Evolutionary conservation across 1,284 basidiomycete genomes (phyloP).

Genomic region (Apiotrichum veenhuisii): DNA sequence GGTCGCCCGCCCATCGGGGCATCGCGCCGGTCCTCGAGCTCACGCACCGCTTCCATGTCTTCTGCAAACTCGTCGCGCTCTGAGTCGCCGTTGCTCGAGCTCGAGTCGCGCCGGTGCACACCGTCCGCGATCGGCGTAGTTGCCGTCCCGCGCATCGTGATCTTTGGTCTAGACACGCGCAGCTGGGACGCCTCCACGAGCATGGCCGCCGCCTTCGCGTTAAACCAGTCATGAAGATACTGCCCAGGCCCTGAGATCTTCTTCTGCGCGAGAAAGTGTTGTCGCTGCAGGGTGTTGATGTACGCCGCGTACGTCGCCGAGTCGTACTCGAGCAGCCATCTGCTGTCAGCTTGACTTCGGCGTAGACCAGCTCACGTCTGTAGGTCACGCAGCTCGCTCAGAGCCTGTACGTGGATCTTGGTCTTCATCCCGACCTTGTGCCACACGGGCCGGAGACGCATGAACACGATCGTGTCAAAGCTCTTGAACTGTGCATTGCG

Average conservation of each 20-base stretch:
- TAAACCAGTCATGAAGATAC: slow-evolving; percentile 48
- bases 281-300: slow-evolving; percentile 70
- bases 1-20: slow-evolving; percentile 11
- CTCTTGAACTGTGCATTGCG: slow-evolving; percentile 93
- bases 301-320: slow-evolving; percentile 86
- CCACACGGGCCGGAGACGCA: slow-evolving; percentile 91
- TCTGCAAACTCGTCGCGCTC: slow-evolving; percentile 32
- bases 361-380: slow-evolving; percentile 71
- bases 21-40: slow-evolving; percentile 26
- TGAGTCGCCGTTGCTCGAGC: slow-evolving; percentile 21
- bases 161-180: slow-evolving; percentile 28
- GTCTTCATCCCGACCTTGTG: slow-evolving; percentile 90
- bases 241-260: slow-evolving; percentile 37
- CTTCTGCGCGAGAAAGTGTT: slow-evolving; percentile 43
- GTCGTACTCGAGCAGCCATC: slow-evolving; percentile 87
- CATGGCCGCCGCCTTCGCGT: slow-evolving; percentile 69
- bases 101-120: slow-evolving; percentile 7
- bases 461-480: slow-evolving; percentile 85
- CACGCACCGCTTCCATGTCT: slow-evolving; percentile 41
- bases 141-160: slow-evolving; percentile 58
- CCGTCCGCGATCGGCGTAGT: slow-evolving; percentile 59
- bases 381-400: slow-evolving; percentile 78
- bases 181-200: slow-evolving; percentile 61
- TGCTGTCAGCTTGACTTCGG: slow-evolving; percentile 46
- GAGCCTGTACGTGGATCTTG: slow-evolving; percentile 83